Evolutionary conservation across 345 rosid genomes (phyloP).

Genomic region (Gossypium herbaceum): DNA sequence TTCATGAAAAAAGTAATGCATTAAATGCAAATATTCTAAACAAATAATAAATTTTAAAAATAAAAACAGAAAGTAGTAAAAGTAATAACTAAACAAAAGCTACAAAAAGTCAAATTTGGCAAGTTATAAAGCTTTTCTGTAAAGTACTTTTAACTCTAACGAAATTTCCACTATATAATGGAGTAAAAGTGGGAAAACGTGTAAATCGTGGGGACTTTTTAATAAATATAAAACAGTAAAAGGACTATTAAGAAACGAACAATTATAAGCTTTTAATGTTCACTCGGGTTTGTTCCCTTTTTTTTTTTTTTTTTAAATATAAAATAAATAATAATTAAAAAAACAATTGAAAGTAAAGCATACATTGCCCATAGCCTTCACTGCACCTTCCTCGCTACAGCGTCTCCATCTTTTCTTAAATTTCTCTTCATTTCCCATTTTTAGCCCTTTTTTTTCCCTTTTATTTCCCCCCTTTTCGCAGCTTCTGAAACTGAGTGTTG

Average conservation of each 20-base stretch:
- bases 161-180: background rate
- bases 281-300: background rate
- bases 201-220: background rate
- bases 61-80: background rate
- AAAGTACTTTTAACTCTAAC: background rate
- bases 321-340: too few relatives aligned
- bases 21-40: too few relatives aligned
- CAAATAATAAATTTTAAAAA: background rate
- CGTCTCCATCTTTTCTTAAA: slow-evolving; percentile 13
- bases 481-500: background rate
- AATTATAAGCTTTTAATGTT: background rate
- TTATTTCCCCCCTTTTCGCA: background rate
- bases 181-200: background rate
- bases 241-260: background rate
- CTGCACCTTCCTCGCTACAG: background rate
- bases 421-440: background rate
- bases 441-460: background rate
- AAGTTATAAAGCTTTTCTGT: background rate
- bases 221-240: background rate
- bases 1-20: too few relatives aligned
- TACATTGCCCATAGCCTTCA: background rate
- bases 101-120: background rate
- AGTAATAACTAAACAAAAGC: background rate
- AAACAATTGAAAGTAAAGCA: background rate
- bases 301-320: background rate